phyloP scores from a whole-genome alignment of 1,284 basidiomycete species.

The Ceratobasidium sp. region DNA sequence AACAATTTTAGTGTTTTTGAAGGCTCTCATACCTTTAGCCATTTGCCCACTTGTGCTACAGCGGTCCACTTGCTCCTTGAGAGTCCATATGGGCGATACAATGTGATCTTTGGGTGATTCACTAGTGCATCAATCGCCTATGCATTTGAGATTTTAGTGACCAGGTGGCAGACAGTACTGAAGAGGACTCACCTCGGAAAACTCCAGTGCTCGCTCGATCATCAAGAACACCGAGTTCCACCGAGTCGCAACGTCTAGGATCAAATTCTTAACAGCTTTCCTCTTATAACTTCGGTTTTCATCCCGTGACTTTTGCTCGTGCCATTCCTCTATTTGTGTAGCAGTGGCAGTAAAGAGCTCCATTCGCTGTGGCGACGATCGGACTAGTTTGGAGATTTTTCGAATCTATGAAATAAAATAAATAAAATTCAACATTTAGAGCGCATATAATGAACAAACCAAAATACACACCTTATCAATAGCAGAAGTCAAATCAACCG shows the following conservation, averaged over 20 bases:
- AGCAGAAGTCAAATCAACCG: background rate
- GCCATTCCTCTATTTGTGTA: background rate
- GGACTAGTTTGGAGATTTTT: conserved; percentile 10
- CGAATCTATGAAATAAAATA: conserved; percentile 10
- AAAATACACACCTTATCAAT: background rate
- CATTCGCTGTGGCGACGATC: conserved; percentile 25
- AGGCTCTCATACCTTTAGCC: conserved; percentile 11
- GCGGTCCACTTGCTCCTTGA: background rate
- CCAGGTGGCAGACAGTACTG: background rate
- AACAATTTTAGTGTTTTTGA: background rate
- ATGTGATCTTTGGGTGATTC: background rate
- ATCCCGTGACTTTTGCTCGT: background rate
- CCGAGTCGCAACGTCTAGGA: conserved; percentile 22
- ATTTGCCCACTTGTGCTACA: background rate
- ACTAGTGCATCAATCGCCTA: background rate
- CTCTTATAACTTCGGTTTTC: background rate
- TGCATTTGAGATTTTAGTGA: background rate
- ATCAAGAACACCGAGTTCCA: conserved; percentile 31
- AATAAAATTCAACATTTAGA: background rate
- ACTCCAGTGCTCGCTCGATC: conserved; percentile 25
- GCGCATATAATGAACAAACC: background rate
- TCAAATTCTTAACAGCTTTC: background rate
- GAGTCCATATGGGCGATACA: background rate
- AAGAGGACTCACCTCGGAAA: conserved; percentile 8
- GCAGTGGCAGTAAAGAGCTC: background rate